Percentiles rank a stretch among this genome's conserved stretches.
phyloP scores from a whole-genome alignment of 805 yeast species.

The Candida chauliodis region DNA sequence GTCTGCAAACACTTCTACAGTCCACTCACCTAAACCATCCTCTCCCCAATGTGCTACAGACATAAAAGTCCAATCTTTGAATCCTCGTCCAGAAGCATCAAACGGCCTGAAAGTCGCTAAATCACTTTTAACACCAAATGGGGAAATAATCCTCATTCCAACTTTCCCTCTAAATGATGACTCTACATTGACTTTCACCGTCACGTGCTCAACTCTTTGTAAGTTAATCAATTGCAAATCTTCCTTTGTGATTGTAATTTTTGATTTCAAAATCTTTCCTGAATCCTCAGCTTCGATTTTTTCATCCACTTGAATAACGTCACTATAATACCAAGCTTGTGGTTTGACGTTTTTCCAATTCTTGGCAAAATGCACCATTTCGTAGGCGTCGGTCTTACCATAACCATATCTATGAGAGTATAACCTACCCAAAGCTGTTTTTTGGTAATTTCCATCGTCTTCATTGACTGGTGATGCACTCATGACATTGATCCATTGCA shows the following conservation, averaged over 20 bases:
- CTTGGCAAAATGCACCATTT: slow-evolving; percentile 67
- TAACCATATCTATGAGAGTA: slow-evolving; percentile 89
- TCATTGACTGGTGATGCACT: slow-evolving; percentile 65
- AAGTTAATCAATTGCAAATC: slow-evolving; percentile 56
- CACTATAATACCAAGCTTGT: slow-evolving; percentile 74
- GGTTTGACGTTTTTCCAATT: slow-evolving; percentile 86
- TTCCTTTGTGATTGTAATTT: slow-evolving; percentile 43
- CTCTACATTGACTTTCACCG: slow-evolving; percentile 70
- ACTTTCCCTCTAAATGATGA: slow-evolving; percentile 68
- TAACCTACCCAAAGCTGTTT: slow-evolving; percentile 58
- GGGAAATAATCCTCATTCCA: slow-evolving; percentile 64
- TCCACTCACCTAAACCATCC: slow-evolving; percentile 78
- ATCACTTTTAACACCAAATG: slow-evolving; percentile 68
- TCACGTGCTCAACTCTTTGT: slow-evolving; percentile 78
- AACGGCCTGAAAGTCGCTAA: slow-evolving; percentile 64
- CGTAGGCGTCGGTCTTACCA: slow-evolving; percentile 84
- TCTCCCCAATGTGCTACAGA: slow-evolving; percentile 99
- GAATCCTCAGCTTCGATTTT: slow-evolving; percentile 14
- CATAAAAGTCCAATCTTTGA: slow-evolving; percentile 86
- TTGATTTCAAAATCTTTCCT: slow-evolving; percentile 19
- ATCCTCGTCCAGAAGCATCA: slow-evolving; percentile 60
- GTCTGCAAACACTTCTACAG: slow-evolving; percentile 48
- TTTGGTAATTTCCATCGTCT: slow-evolving; percentile 74
- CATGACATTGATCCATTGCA: slow-evolving; percentile 77
- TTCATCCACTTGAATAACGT: slow-evolving; percentile 32